These are phyloP conservation scores for Tolypocladium capitatum DNA, from an alignment of 2,329 filamentous ascomycete species.

Conservation along the genomic window DNA sequence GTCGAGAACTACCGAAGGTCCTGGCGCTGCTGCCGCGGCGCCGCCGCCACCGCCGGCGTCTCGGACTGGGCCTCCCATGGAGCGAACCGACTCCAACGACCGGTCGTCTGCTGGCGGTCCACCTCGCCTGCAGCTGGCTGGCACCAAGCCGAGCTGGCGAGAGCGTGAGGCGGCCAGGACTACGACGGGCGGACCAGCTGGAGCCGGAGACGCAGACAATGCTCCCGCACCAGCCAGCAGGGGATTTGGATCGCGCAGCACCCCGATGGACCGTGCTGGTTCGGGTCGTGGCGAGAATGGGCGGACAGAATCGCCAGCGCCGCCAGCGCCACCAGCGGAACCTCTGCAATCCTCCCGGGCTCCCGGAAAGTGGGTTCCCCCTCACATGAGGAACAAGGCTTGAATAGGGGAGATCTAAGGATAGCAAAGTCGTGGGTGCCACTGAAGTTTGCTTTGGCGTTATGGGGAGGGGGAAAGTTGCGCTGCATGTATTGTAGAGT, in stretches of 20 bases:
- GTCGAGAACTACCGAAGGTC: constrained; percentile 16
- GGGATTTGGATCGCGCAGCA: constrained; percentile 21
- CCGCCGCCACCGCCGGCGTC: constrained; percentile 15
- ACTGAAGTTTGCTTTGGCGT: constrained; percentile 22
- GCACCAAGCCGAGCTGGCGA: constrained; percentile 56
- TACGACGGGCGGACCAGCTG: constrained; percentile 15
- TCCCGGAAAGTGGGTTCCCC: constrained; percentile 48
- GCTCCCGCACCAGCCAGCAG: constrained; percentile 30
- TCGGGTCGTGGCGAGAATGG: constrained; percentile 29
- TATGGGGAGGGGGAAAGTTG: constrained; percentile 19
- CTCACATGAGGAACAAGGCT: constrained; percentile 23
- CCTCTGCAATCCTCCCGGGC: constrained; percentile 37
- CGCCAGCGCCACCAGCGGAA: constrained; percentile 31
- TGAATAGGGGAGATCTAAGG: constrained; percentile 5
- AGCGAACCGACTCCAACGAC: constrained; percentile 36
- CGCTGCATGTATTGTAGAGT: constrained; percentile 24
- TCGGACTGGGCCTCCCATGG: constrained; percentile 18
- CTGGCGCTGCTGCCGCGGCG: constrained; percentile 8
- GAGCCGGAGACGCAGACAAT: constrained; percentile 25
- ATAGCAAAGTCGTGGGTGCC: constrained; percentile 3
- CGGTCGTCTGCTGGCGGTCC: constrained; percentile 30
- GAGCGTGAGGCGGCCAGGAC: constrained; percentile 50
- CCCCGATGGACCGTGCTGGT: constrained; percentile 28
- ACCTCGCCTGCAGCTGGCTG: constrained; percentile 48
- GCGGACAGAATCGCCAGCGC: constrained; percentile 26